Base-by-base conservation (phyloP, 768 basidiomycete species). In the Boletales sp. region DNA sequence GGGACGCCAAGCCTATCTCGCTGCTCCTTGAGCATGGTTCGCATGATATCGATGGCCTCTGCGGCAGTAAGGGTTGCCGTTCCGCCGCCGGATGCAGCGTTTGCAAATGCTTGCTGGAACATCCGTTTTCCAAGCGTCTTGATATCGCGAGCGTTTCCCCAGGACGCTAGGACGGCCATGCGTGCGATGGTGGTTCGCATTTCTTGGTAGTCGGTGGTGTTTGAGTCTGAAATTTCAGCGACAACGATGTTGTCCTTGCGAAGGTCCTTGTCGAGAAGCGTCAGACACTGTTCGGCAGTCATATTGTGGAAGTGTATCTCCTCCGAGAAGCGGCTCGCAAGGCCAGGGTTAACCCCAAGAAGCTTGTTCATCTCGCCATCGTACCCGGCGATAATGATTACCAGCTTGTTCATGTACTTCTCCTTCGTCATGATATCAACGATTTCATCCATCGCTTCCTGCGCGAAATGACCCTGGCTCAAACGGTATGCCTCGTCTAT, bases 381-480 rank as follows among this genome's bases (percentile, higher is more conserved):
- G 55, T 87, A 87, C 2, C 86, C 86, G 17, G 86, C 86, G 13
- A 87, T 72, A 49, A 87, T 80, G 58, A 87, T 80, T 38, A 87
- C 72, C 21, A 87, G 66, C 59, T 85, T 86, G 15, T 73, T 70
- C 57, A 74, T 73, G 71, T 74, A 87, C 25, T 66, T 69, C 4
- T 81, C 77, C 39, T 83, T 69, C 2, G 86, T 87, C 52, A 87
- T 70, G 13, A 82, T 58, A 6, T 78, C 78, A 6, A 87, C 86
- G n/a, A 88, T 60, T 56, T 88, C 86, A 57, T 88, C 87, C 35
- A 86, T 76, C 11, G 87, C 86, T 58, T 88, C 86, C 58, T 85
- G 76, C 2, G 84, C 83, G 55, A 86, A 88, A 7, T 70, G 78
- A 1, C 84, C 84, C 47, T 82, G 74, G 9, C 72, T 67, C 21